Base-by-base conservation (phyloP, 75 land plant species). In the Gnetum montanum region DNA sequence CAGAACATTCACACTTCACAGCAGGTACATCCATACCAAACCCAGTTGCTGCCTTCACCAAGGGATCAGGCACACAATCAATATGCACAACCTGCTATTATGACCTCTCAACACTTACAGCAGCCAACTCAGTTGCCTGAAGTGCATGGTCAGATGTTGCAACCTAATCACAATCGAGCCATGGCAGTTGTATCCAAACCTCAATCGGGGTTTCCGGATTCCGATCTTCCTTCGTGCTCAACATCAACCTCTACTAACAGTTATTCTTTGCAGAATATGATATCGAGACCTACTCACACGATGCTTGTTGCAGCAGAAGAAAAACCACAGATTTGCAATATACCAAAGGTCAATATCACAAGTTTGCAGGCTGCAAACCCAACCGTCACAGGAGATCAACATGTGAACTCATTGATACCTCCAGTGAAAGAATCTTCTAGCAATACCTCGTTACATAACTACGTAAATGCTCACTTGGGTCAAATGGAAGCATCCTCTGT, bases 191-290 rank as follows among this genome's bases (percentile, higher is more conserved):
- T 46, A 11, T 51, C 41, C 22, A 68, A 63, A 62, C 44, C 67
- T n/a, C 72, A 68, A 15, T 82, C 81, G 30, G 62, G 51, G 33
- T 57, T 53, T 18, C 67, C 71, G 13, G 74, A 74, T 38, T 67
- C 51, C 12, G 80, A 73, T 63, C 69, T 64, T 47, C 85, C 71
- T 10, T 82, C 85, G 11, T 74, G 75, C 45, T 78, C 82, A 48
- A 74, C 74, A 15, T 78, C 80, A 46, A 74, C 74, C 27, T 74
- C 76, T 16, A 68, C 69, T 15, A 72, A 70, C 58, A 74, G 70
- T 54, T 49, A 60, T 27, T 70, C 68, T n/a, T 12, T 63, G 12
- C 41, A 60, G 43, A 74, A 59, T 38, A 46, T 65, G 4, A 33
- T 61, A 1, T 66, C 67, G 22, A 62, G 50, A 16, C 59, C 41